phyloP scores from a whole-genome alignment of 2,329 filamentous ascomycete genomes.

The Aspergillus quadrilineatus region DNA sequence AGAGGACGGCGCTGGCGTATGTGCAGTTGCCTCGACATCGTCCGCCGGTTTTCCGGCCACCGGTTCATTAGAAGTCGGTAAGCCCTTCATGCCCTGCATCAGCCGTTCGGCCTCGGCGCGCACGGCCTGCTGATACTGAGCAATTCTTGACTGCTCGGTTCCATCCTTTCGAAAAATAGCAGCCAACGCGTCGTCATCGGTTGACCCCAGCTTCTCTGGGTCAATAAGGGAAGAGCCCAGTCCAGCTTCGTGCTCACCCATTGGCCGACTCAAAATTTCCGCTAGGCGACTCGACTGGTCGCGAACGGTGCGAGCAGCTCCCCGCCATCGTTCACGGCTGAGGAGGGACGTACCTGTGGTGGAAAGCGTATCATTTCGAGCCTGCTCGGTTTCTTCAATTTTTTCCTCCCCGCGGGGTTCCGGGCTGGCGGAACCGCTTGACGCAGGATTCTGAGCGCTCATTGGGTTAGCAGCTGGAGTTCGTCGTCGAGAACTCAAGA shows the following conservation, averaged over 20 bases:
- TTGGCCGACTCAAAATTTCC: background rate
- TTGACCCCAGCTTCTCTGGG: conserved; percentile 12
- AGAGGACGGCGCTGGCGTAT: background rate
- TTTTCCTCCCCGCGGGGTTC: background rate
- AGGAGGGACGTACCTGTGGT: background rate
- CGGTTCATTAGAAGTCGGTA: background rate
- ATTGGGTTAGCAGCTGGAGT: background rate
- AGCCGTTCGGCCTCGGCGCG: conserved; percentile 6
- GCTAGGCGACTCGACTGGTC: conserved; percentile 7
- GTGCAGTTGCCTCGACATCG: conserved; percentile 7
- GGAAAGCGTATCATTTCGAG: background rate
- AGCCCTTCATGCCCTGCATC: conserved; percentile 5
- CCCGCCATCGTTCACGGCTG: conserved; percentile 4
- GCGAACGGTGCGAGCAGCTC: conserved; percentile 3
- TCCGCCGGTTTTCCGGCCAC: background rate
- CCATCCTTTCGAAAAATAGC: conserved; percentile 1
- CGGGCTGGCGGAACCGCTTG: background rate
- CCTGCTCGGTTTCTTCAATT: background rate
- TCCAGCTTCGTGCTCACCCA: background rate
- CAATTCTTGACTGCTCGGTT: background rate
- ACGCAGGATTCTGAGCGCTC: background rate
- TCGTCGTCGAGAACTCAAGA: background rate
- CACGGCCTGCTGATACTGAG: conserved; percentile 6
- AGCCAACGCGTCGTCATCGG: conserved; percentile 11
- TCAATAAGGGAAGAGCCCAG: conserved; percentile 4